Evolutionary conservation across 2,329 filamentous ascomycete species (phyloP).

Genomic region (Pseudocercospora macadamiae): DNA sequence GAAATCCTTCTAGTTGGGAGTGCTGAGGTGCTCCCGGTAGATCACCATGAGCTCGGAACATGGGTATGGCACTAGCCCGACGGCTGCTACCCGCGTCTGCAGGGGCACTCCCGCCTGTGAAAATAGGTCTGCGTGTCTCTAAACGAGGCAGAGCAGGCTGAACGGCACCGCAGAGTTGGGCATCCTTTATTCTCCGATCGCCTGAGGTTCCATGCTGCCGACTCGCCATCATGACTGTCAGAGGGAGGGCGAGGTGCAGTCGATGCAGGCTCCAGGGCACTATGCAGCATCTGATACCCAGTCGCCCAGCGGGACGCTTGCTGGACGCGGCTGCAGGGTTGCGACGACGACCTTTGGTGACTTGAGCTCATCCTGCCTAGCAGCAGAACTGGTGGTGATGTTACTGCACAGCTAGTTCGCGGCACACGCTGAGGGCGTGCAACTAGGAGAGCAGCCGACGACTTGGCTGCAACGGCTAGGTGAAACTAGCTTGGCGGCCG

Average conservation of each 20-base stretch:
- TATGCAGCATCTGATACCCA: too few relatives aligned
- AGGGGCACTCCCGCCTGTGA: conserved; percentile 6
- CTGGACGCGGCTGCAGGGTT: not conserved
- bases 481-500: conserved; percentile 4
- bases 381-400: not conserved
- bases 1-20: too few relatives aligned
- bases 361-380: conserved; percentile 1
- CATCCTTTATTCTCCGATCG: conserved; percentile 6
- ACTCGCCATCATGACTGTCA: not conserved
- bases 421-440: conserved; percentile 9
- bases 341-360: conserved; percentile 4
- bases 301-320: not conserved
- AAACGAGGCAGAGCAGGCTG: not conserved
- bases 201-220: not conserved
- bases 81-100: conserved; percentile 10
- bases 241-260: not conserved
- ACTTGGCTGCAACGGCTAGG: conserved; percentile 1
- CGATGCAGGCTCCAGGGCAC: not conserved
- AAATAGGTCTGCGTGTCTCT: not conserved
- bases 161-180: conserved; percentile 1
- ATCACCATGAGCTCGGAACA: conserved; percentile 8
- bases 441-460: conserved; percentile 1
- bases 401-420: conserved; percentile 8
- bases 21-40: conserved; percentile 11
- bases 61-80: conserved; percentile 7